Evolutionary conservation across 306 rosid species (phyloP).

Genomic region (Quercus cerris): DNA sequence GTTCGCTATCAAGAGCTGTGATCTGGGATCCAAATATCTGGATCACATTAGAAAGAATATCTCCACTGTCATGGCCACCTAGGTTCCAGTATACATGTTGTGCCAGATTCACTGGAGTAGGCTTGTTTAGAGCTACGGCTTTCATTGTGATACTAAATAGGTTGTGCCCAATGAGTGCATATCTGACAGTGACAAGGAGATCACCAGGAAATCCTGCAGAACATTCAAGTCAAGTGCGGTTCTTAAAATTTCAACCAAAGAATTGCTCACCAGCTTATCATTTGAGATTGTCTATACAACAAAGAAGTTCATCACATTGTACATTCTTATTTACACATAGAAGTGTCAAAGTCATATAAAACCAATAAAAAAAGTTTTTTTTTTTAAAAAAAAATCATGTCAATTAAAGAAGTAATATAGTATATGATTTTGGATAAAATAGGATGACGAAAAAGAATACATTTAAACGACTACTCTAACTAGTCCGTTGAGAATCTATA

Average conservation of each 20-base stretch:
- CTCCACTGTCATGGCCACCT: constrained; percentile 73
- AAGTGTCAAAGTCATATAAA: background rate
- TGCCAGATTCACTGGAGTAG: constrained; percentile 80
- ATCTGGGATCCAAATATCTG: constrained; percentile 66
- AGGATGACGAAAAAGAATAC: too few relatives aligned
- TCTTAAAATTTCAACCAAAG: background rate
- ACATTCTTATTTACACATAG: background rate
- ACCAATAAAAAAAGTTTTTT: too few relatives aligned
- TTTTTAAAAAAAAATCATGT: too few relatives aligned
- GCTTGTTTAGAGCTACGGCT: constrained; percentile 75
- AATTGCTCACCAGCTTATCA: background rate
- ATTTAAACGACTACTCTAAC: too few relatives aligned
- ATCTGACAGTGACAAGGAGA: constrained; percentile 53
- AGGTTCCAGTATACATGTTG: constrained; percentile 85
- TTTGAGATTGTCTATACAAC: background rate
- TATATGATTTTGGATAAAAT: too few relatives aligned
- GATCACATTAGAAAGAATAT: constrained; percentile 51
- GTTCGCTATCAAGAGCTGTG: constrained; percentile 52
- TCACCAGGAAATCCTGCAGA: constrained; percentile 88
- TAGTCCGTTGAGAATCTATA: too few relatives aligned
- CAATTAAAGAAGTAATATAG: too few relatives aligned
- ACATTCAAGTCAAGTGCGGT: background rate
- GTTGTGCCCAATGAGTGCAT: constrained; percentile 41
- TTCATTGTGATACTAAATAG: constrained; percentile 47
- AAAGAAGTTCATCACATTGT: background rate